phyloP scores from a whole-genome alignment of 495 filamentous ascomycete species.

The Venustampulla echinocandica region DNA sequence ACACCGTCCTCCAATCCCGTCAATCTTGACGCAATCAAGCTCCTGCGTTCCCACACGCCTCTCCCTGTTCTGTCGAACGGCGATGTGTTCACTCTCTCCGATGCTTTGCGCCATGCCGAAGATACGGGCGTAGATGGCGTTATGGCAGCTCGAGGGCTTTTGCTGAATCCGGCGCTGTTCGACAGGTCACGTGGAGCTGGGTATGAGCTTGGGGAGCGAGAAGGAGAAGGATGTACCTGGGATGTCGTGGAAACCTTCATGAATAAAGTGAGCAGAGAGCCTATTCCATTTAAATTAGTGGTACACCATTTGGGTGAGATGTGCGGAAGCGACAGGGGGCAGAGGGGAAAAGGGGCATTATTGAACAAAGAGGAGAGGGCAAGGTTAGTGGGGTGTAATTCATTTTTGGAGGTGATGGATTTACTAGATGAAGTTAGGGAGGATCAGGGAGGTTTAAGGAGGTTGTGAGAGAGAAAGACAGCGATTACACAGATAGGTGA shows the following conservation, averaged over 20 bases:
- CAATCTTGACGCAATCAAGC: slow-evolving; percentile 47
- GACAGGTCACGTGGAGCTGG: neutral
- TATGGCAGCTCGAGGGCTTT: slow-evolving; percentile 55
- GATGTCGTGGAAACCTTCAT: slow-evolving; percentile 51
- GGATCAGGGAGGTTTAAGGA: slow-evolving; percentile 8
- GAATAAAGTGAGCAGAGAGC: slow-evolving; percentile 37
- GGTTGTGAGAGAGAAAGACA: too few species aligned
- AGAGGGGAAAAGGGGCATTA: slow-evolving; percentile 31
- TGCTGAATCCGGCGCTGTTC: slow-evolving; percentile 56
- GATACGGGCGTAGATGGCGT: slow-evolving; percentile 37
- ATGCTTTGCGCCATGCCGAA: slow-evolving; percentile 24
- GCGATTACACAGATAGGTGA: too few species aligned
- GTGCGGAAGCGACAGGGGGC: slow-evolving; percentile 40
- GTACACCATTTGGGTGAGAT: slow-evolving; percentile 58
- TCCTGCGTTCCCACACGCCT: slow-evolving; percentile 38
- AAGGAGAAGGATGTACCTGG: slow-evolving; percentile 50
- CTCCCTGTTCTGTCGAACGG: slow-evolving; percentile 54
- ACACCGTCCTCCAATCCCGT: slow-evolving; percentile 49
- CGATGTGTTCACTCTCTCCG: slow-evolving; percentile 45
- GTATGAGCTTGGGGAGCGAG: too few species aligned
- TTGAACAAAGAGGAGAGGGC: slow-evolving; percentile 43
- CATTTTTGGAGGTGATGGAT: slow-evolving; percentile 51
- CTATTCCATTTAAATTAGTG: slow-evolving; percentile 50
- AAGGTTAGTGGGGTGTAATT: slow-evolving; percentile 36
- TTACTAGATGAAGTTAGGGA: slow-evolving; percentile 44